These are phyloP conservation scores for Penicillium brasilianum DNA, from an alignment of 2,329 filamentous ascomycete species.

Conservation along the genomic window DNA sequence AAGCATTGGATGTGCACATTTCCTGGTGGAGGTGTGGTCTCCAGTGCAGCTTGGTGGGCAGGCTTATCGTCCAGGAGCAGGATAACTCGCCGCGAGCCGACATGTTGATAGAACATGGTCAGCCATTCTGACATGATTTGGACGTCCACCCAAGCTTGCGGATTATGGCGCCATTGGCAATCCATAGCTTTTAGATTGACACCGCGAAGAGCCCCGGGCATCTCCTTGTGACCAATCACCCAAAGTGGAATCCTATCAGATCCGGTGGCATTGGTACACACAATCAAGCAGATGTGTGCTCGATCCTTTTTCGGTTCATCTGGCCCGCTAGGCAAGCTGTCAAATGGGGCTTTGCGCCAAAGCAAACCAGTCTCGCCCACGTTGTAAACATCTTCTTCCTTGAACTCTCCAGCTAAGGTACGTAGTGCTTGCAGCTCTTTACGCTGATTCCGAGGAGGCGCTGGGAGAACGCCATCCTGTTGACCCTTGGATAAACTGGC, in stretches of 20 bases:
- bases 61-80: constrained; percentile 26
- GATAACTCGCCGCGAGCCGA: constrained; percentile 20
- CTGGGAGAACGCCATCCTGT: background rate
- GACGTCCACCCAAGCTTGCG: constrained; percentile 30
- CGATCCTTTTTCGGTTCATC: constrained; percentile 15
- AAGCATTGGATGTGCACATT: constrained; percentile 25
- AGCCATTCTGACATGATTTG: constrained; percentile 29
- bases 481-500: constrained; percentile 7
- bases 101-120: constrained; percentile 13
- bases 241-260: constrained; percentile 32
- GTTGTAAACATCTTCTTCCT: constrained; percentile 28
- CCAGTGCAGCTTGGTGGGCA: constrained; percentile 19
- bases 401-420: constrained; percentile 23
- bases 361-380: constrained; percentile 30
- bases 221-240: constrained; percentile 29
- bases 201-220: constrained; percentile 27
- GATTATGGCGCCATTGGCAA: constrained; percentile 32
- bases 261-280: constrained; percentile 30
- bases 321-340: background rate
- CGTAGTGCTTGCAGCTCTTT: constrained; percentile 16
- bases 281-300: constrained; percentile 16
- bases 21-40: constrained; percentile 15
- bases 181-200: constrained; percentile 32
- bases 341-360: constrained; percentile 25
- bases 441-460: background rate